Evolutionary conservation across 176 grass and related monocot genomes (phyloP).

Genomic region (Stipa capillata): DNA sequence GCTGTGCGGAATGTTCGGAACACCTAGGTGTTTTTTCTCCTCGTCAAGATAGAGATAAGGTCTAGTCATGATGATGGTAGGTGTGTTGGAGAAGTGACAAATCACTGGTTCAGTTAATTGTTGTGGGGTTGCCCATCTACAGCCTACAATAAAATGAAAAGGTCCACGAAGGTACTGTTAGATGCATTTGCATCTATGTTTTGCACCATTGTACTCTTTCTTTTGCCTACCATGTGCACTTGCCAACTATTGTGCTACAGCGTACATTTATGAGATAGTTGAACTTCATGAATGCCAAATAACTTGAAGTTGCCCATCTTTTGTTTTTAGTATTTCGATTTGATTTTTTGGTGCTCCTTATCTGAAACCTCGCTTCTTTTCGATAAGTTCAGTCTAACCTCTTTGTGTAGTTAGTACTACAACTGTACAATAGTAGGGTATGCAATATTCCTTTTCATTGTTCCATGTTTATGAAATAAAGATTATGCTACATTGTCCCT

Average conservation of each 20-base stretch:
- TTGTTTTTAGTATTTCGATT: background rate
- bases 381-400: background rate
- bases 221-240: background rate
- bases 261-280: background rate
- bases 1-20: background rate
- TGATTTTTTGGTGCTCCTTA: background rate
- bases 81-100: background rate
- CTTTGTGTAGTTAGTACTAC: background rate
- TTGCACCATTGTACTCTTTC: background rate
- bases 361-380: background rate
- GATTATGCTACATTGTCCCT: background rate
- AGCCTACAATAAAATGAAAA: background rate
- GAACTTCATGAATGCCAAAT: background rate
- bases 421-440: background rate
- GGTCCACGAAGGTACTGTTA: slow-evolving; percentile 1
- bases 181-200: slow-evolving; percentile 16
- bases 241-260: slow-evolving; percentile 4
- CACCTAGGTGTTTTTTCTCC: background rate
- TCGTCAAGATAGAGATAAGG: background rate
- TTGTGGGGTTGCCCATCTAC: background rate
- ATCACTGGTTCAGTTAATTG: background rate
- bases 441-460: background rate
- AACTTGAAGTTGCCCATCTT: background rate
- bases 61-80: background rate
- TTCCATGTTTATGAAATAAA: background rate